Base-by-base conservation (phyloP, 495 filamentous ascomycete genomes). In the Filosporella fistucella region DNA sequence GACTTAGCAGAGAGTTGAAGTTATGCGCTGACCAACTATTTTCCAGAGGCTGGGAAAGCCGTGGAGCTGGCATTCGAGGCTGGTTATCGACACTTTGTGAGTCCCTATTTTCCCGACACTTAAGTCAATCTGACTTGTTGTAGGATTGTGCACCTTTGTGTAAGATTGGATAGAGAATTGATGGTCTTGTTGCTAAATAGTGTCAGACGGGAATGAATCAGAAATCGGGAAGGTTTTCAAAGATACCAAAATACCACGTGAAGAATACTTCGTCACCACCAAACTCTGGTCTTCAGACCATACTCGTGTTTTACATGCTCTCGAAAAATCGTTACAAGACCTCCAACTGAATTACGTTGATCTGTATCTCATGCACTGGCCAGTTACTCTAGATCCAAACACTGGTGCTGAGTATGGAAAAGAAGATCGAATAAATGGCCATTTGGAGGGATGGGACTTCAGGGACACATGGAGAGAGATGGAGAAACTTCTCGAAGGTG, bases 261-360 rank as follows among this genome's bases (percentile, higher is more conserved):
- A 74, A 14, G 68, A 86, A 26, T 61, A 86, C 47, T 87, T 84
- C 67, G 66, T 87, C n/a, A 85, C 82, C 3, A 78, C 70, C 46
- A 88, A 88, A 63, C 63, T 87, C 14, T 87, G 82, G 82, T 83
- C 80, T 63, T 76, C 78, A 38, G 73, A 78, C 52, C 83, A 88
- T 52, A 71, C 69, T 8, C 70, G 80, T 2, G 84, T 83, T 2
- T 64, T 60, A 23, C 63, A 63, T 10, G 80, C 84, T n/a, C 58
- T 81, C 46, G 68, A 80, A 39, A 69, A 78, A 47, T 80, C 84
- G 4, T 65, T 88, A 12, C 60, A 70, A 22, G 77, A 85, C 51
- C 72, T 86, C 28, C 72, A 65, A 1, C 53, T 82, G 14, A 78
- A 81, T 34, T 88, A 88, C 57, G 65, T 89, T 34, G 85, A 89